Percentiles rank a stretch among this genome's conserved stretches.
These are phyloP conservation scores for Vitis labrusca DNA, from an alignment of 164 flowering plant species.

Conservation along the genomic window DNA sequence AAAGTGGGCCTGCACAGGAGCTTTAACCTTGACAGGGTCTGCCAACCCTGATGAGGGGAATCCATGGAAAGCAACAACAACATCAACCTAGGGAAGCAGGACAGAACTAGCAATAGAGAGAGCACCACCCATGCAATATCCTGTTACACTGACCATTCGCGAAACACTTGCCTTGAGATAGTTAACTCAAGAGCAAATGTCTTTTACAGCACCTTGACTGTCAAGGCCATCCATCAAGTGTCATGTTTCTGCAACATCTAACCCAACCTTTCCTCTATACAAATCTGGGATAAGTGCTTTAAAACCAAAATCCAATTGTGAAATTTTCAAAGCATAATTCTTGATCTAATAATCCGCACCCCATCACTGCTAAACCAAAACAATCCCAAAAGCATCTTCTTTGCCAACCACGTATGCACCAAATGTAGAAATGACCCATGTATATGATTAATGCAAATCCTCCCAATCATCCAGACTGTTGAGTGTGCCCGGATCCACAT, in stretches of 20 bases:
- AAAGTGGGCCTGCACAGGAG: conserved; percentile 95
- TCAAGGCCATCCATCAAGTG: conserved; percentile 92
- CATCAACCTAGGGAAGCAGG: conserved; percentile 75
- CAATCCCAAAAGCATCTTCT: conserved; percentile 91
- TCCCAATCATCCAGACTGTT: conserved; percentile 90
- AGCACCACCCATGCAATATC: conserved; percentile 98
- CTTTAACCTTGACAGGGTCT: conserved; percentile 75
- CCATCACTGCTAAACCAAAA: conserved; percentile 97
- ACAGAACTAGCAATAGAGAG: conserved; percentile 90
- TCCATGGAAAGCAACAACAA: conserved; percentile 91
- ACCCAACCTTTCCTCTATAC: conserved; percentile 91
- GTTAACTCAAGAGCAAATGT: conserved; percentile 78
- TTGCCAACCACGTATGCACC: conserved; percentile 94
- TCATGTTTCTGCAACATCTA: conserved; percentile 94
- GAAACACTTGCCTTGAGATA: conserved; percentile 98
- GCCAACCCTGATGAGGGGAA: conserved; percentile 81
- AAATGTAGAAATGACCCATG: conserved; percentile 85
- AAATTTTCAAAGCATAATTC: conserved; percentile 80
- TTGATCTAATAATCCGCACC: conserved; percentile 95
- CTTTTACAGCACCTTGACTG: conserved; percentile 95
- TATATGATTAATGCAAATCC: conserved; percentile 67
- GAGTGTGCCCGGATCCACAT: conserved; percentile 78
- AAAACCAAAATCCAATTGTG: conserved; percentile 70
- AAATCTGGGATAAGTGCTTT: conserved; percentile 93
- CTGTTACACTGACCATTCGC: conserved; percentile 90